Evolutionary conservation across 1,284 basidiomycete species (phyloP).

Genomic region (Boletus holoroseus): DNA sequence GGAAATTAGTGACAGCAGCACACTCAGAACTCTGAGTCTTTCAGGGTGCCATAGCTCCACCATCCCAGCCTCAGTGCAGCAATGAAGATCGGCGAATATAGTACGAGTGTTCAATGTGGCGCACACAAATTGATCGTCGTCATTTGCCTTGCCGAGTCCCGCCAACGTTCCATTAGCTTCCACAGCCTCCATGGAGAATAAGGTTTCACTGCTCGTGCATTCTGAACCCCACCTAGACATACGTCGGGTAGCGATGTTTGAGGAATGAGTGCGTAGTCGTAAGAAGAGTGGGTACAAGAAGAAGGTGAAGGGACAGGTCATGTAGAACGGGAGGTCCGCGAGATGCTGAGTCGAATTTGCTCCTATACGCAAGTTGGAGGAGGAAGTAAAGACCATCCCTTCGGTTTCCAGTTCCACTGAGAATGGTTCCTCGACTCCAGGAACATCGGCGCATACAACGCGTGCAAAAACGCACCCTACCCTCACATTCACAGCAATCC

Average conservation of each 20-base stretch:
- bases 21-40: conserved; percentile 51
- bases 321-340: conserved; percentile 32
- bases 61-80: conserved; percentile 57
- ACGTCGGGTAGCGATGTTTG: conserved; percentile 19
- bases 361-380: conserved; percentile 34
- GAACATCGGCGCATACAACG: conserved; percentile 42
- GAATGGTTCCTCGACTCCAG: conserved; percentile 37
- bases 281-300: conserved; percentile 44
- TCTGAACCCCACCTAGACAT: conserved; percentile 33
- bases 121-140: conserved; percentile 38
- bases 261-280: conserved; percentile 37
- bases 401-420: conserved; percentile 49
- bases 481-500: conserved; percentile 43
- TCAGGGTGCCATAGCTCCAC: conserved; percentile 71
- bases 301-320: conserved; percentile 36
- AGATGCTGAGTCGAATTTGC: conserved; percentile 18
- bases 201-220: conserved; percentile 41
- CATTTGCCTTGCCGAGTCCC: conserved; percentile 45
- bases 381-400: conserved; percentile 39
- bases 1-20: conserved; percentile 31
- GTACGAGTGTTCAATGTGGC: conserved; percentile 47
- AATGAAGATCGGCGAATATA: conserved; percentile 45
- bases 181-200: conserved; percentile 55
- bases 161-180: conserved; percentile 43
- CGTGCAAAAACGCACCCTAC: conserved; percentile 46